Evolutionary conservation across 352 stramenopile species (phyloP).

Genomic region (Pythium coloratum): DNA sequence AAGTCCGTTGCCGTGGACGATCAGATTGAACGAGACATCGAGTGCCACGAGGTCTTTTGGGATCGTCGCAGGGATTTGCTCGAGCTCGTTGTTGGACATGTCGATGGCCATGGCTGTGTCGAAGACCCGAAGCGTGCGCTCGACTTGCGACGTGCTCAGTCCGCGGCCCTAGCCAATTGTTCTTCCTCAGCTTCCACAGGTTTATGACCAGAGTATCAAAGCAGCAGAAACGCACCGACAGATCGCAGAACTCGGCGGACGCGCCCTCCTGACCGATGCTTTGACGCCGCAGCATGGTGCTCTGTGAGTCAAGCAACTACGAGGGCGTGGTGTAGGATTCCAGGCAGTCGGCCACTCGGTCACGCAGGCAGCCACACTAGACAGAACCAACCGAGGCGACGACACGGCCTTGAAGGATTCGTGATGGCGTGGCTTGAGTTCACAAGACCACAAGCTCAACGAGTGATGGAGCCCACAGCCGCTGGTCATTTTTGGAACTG

Average conservation of each 20-base stretch:
- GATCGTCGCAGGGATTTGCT: slow-evolving; percentile 54
- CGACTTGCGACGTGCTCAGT: slow-evolving; percentile 52
- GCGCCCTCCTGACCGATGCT: slow-evolving; percentile 58
- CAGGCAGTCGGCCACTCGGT: background rate
- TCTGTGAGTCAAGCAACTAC: background rate
- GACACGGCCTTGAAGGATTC: background rate
- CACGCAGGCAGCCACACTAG: background rate
- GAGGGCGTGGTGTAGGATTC: background rate
- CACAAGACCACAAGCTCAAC: background rate
- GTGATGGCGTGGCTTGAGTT: background rate
- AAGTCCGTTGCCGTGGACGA: slow-evolving; percentile 44
- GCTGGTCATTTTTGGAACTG: slow-evolving; percentile 7
- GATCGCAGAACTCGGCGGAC: slow-evolving; percentile 60
- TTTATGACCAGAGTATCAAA: background rate
- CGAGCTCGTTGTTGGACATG: slow-evolving; percentile 78
- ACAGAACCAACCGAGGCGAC: background rate
- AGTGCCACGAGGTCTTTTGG: slow-evolving; percentile 46
- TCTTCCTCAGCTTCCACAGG: background rate
- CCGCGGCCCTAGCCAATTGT: slow-evolving; percentile 39
- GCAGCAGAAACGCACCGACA: slow-evolving; percentile 40
- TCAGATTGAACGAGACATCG: slow-evolving; percentile 73
- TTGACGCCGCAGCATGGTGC: slow-evolving; percentile 30
- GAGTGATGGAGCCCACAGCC: background rate
- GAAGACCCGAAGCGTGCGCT: slow-evolving; percentile 69
- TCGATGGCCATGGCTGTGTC: slow-evolving; percentile 60